A percentile compares a stretch with the other conserved stretches of the same genome.
Conservation (phyloP, 108 stramenopile genomes). For the Cyclotella baltica region DNA sequence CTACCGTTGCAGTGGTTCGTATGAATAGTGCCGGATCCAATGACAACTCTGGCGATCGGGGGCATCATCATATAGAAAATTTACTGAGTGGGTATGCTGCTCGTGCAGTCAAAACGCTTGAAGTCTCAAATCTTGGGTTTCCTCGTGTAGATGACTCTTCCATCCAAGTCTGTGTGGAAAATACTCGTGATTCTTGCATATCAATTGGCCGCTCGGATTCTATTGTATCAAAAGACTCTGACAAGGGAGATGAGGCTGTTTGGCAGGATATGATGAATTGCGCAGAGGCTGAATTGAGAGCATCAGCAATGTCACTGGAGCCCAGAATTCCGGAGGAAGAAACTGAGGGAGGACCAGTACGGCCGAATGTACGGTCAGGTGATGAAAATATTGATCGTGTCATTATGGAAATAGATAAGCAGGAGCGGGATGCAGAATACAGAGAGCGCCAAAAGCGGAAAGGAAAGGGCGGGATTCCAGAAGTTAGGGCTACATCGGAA, state of each 20-base stretch:
- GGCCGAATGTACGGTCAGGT: constrained; percentile 55
- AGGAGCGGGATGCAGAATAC: constrained; percentile 63
- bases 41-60: constrained; percentile 24
- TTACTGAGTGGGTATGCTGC: constrained; percentile 30
- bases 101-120: constrained; percentile 63
- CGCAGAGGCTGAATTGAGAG: constrained; percentile 70
- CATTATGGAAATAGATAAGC: constrained; percentile 79
- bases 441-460: constrained; percentile 69
- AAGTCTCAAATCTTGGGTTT: constrained; percentile 76
- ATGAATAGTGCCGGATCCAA: constrained; percentile 57
- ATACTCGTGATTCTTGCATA: constrained; percentile 34
- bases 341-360: constrained; percentile 41
- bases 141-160: constrained; percentile 71
- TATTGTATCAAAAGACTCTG: constrained; percentile 12
- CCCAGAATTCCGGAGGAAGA: constrained; percentile 30
- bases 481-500: constrained; percentile 72
- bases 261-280: constrained; percentile 77
- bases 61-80: constrained; percentile 22
- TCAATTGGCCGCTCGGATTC: constrained; percentile 39
- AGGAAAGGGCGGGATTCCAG: constrained; percentile 50
- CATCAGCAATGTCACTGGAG: constrained; percentile 27
- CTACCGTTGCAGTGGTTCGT: constrained; percentile 80
- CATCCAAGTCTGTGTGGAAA: constrained; percentile 59
- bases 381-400: constrained; percentile 65
- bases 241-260: constrained; percentile 37